phyloP scores from a whole-genome alignment of 257 asterid genomes.

The Voacanga thouarsii region DNA sequence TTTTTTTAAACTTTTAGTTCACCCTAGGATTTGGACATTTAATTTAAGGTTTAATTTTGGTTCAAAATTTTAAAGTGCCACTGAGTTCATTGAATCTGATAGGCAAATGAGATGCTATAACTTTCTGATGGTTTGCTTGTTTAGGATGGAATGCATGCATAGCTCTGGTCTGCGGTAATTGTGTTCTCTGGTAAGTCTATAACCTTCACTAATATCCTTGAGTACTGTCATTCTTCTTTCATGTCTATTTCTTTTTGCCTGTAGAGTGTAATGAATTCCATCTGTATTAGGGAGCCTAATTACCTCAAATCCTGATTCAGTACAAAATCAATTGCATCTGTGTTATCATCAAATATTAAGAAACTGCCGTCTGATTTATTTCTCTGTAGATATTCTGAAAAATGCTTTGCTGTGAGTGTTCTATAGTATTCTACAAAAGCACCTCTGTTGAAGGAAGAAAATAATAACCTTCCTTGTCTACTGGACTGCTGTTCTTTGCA shows the following conservation, averaged over 20 bases:
- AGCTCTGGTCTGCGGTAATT: slow-evolving; percentile 95
- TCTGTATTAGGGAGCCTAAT: neutral
- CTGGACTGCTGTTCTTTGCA: neutral
- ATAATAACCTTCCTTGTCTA: neutral
- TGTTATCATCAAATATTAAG: neutral
- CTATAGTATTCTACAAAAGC: neutral
- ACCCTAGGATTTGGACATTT: neutral
- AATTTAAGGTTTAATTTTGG: neutral
- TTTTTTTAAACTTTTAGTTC: neutral
- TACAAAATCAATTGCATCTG: neutral
- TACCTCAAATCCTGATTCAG: neutral
- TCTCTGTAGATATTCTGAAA: too few relatives aligned
- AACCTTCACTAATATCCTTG: neutral
- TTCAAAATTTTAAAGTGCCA: neutral
- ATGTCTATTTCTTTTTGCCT: neutral
- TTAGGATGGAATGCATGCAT: slow-evolving; percentile 99
- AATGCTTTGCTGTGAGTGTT: neutral
- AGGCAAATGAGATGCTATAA: slow-evolving; percentile 3
- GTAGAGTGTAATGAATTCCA: neutral
- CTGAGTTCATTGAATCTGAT: neutral
- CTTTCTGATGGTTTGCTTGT: slow-evolving; percentile 17
- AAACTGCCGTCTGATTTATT: neutral
- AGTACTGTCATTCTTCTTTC: neutral
- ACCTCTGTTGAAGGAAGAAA: neutral
- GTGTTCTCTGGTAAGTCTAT: slow-evolving; percentile 83